Evolutionary conservation across 306 rosid species (phyloP), one percentile per base, ranked within the genome.

Genomic region (Cicer chorassanicum): DNA sequence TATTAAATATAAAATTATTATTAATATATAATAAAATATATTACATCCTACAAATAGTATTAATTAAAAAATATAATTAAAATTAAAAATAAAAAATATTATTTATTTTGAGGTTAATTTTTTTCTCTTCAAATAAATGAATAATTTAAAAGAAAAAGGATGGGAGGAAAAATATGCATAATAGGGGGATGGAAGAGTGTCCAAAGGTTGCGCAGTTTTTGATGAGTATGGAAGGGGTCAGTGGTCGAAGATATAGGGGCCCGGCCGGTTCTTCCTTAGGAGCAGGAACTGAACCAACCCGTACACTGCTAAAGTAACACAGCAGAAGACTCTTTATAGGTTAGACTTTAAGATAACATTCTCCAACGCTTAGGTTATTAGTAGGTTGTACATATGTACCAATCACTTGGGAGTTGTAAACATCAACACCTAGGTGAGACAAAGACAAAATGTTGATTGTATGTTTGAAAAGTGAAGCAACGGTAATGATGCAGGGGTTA

Each of bases 331-430:
- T 45, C 76, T 71, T 43, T 65, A 65, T 65, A 72, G 77, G 77
- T 57, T 72, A 72, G 77, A 57, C 77, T 72, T 72, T 72, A 72
- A 68, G 36, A 72, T 57, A 72, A 72, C 68, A 72, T 72, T 72
- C 77, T 57, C 77, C 77, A 72, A 72, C 45, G 77, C 77, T 21
- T 72, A 72, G 77, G 76, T 43, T 72, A 72, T 72, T 72, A 71
- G 42, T 18, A 55, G 64, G 59, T 5, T 48, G 24, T 18, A 11
- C 10, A 34, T 21, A 42, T 24, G 68, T 72, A 57, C 77, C 56
- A 42, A 21, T 8, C 44, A 42, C 55, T 72, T 72, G 45, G 77
- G 68, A 72, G 42, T 13, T 13, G 7, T 10, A 54, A 8, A 50
- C 8, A 50, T 2, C 11, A 48, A 3, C 8, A 38, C 59, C 73